These are phyloP conservation scores for Suillus americanus DNA, from an alignment of 768 basidiomycete genomes.

Conservation along the genomic window DNA sequence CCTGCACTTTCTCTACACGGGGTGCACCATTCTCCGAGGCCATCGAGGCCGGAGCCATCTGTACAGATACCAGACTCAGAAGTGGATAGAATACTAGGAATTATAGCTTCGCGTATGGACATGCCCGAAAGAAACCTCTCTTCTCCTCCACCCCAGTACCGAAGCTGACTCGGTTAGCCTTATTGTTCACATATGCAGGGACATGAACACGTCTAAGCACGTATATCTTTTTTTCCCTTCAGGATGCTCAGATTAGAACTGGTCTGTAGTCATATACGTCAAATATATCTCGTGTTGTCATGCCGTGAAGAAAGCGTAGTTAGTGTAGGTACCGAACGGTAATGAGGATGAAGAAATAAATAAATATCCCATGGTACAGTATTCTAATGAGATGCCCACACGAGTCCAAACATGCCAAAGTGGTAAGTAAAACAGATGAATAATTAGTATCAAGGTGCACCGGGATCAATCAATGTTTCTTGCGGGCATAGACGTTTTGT, in stretches of 20 bases:
- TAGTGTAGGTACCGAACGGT: conserved; percentile 10
- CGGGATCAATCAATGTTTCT: conserved; percentile 25
- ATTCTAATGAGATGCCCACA: conserved; percentile 21
- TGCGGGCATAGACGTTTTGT: conserved; percentile 58
- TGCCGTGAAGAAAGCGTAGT: neutral
- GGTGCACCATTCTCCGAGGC: neutral
- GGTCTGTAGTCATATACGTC: neutral
- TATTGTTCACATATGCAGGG: conserved; percentile 2
- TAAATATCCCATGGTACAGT: conserved; percentile 16
- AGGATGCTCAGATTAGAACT: neutral
- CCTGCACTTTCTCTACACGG: neutral
- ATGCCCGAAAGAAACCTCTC: neutral
- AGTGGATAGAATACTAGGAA: conserved; percentile 8
- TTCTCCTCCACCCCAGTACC: conserved; percentile 9
- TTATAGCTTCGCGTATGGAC: conserved; percentile 10
- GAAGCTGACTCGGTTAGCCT: neutral
- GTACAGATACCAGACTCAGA: conserved; percentile 6
- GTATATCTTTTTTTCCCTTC: neutral
- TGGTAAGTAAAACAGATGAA: conserved; percentile 2
- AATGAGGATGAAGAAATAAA: conserved; percentile 12
- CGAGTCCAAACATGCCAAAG: conserved; percentile 8
- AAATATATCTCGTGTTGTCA: conserved; percentile 5
- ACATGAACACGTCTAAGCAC: neutral
- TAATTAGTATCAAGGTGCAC: conserved; percentile 6
- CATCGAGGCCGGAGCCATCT: neutral